Conservation (phyloP, 208 protist species). For the Leishmania mexicana region DNA sequence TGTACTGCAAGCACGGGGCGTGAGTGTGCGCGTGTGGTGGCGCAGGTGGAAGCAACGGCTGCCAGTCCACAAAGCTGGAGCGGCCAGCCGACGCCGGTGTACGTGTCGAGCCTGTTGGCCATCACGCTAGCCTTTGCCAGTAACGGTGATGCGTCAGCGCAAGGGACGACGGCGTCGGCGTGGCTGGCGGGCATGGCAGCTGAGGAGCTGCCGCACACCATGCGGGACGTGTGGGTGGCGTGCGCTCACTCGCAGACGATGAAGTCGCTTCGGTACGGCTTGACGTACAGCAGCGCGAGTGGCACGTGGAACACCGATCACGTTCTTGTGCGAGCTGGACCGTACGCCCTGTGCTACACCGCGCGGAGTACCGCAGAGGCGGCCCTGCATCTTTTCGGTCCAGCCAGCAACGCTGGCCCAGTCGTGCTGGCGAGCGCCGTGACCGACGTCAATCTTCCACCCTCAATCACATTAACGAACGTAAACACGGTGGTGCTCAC, state of each 20-base stretch:
- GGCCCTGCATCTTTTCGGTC: constrained; percentile 58
- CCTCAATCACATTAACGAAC: constrained; percentile 20
- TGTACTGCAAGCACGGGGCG: constrained; percentile 34
- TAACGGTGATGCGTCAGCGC: constrained; percentile 22
- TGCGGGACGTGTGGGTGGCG: constrained; percentile 46
- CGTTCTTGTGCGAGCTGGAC: constrained; percentile 19
- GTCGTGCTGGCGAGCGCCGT: constrained; percentile 60
- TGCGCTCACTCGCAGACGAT: constrained; percentile 31
- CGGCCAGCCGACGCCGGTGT: constrained; percentile 49
- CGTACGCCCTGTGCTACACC: constrained; percentile 78
- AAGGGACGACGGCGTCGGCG: constrained; percentile 22
- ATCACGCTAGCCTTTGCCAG: constrained; percentile 47
- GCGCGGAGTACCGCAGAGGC: not conserved
- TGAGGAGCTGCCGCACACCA: constrained; percentile 14
- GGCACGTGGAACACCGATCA: constrained; percentile 30
- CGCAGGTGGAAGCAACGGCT: constrained; percentile 45
- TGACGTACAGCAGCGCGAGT: constrained; percentile 35
- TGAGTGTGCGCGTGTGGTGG: constrained; percentile 83
- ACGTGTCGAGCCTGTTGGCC: constrained; percentile 42
- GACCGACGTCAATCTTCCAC: constrained; percentile 28
- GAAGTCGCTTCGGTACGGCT: constrained; percentile 13
- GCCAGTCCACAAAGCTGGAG: constrained; percentile 61
- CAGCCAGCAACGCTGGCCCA: constrained; percentile 46
- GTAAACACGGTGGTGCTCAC: constrained; percentile 47
- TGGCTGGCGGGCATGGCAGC: constrained; percentile 48